Conservation (phyloP, 441 rosid genomes). For the Populus hybrid region DNA sequence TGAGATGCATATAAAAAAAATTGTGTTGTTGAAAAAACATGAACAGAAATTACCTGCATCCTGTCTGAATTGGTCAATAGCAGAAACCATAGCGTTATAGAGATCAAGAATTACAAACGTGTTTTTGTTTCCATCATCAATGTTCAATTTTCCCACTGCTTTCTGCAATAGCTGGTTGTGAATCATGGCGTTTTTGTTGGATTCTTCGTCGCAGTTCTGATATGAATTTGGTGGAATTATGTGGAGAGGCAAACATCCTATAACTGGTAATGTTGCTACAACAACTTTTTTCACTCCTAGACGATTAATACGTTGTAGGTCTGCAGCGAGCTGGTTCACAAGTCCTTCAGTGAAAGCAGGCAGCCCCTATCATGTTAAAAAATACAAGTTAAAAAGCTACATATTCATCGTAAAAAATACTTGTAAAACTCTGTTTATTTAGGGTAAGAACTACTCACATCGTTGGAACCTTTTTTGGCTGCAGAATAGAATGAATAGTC, state of each 20-base stretch:
- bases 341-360: too few relatives aligned
- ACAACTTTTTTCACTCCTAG: not conserved
- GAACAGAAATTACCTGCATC: not conserved
- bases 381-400: not conserved
- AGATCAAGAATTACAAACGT: not conserved
- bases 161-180: not conserved
- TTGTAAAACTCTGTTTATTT: not conserved
- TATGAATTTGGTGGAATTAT: not conserved
- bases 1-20: not conserved
- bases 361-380: not conserved
- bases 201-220: not conserved
- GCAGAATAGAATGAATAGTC: constrained; percentile 24
- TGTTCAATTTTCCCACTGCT: not conserved
- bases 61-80: not conserved
- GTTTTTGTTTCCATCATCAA: not conserved
- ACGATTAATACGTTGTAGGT: not conserved
- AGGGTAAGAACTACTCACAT: not conserved
- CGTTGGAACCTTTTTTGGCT: not conserved
- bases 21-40: not conserved
- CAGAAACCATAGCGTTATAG: not conserved
- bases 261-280: not conserved
- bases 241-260: not conserved
- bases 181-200: not conserved
- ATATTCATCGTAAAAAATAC: not conserved
- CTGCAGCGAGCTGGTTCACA: not conserved